Evolutionary conservation across 257 asterid genomes (phyloP).

Genomic region (Verbascum thapsus): DNA sequence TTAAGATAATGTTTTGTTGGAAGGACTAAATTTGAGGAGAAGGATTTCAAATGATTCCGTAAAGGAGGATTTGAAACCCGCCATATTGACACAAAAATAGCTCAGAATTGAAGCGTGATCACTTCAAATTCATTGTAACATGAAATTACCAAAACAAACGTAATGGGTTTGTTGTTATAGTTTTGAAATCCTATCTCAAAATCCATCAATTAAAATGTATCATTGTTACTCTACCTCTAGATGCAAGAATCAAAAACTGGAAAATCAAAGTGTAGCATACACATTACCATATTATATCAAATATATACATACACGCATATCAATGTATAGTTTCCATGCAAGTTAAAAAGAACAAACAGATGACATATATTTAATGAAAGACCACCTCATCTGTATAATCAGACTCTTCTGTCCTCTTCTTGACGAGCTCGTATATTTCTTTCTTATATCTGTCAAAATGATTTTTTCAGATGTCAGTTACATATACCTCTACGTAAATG

Average conservation of each 20-base stretch:
- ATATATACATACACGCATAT: conserved; percentile 14
- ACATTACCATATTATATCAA: conserved; percentile 11
- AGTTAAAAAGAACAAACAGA: conserved; percentile 9
- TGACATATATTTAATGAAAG: conserved; percentile 19
- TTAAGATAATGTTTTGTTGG: not conserved
- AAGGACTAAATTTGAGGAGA: too few relatives aligned
- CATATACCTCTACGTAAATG: not conserved
- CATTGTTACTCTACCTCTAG: conserved; percentile 8
- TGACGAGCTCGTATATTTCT: conserved; percentile 77
- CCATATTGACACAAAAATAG: too few relatives aligned
- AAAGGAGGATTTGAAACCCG: too few relatives aligned
- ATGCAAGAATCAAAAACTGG: conserved; percentile 17
- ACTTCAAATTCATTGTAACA: too few relatives aligned
- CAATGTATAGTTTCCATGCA: conserved; percentile 12
- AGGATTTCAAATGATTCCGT: too few relatives aligned
- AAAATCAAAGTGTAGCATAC: conserved; percentile 2
- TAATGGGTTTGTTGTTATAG: too few relatives aligned
- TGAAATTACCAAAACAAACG: too few relatives aligned
- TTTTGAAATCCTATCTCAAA: too few relatives aligned
- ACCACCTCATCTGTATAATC: conserved; percentile 68
- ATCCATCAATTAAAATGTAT: too few relatives aligned
- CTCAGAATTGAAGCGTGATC: too few relatives aligned
- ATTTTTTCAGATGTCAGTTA: conserved; percentile 1
- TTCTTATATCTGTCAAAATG: conserved; percentile 70
- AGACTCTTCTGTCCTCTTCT: conserved; percentile 70